phyloP scores from a whole-genome alignment of 441 rosid genomes.

The Euphorbia schlechtendalii region DNA sequence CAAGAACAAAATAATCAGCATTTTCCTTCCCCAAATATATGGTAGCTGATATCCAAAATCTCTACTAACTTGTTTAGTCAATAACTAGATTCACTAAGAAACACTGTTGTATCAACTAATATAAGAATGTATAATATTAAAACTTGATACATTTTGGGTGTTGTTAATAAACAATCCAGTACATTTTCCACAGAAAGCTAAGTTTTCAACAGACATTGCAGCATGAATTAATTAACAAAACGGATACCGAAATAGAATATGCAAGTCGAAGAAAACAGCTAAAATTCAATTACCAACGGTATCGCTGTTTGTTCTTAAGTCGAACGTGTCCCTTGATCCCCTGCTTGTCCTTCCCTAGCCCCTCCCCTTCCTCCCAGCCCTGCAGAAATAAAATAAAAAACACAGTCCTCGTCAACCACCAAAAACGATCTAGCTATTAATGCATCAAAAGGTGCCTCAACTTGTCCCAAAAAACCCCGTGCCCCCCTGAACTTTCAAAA shows the following conservation, averaged over 20 bases:
- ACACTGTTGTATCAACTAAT: background rate
- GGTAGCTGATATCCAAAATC: background rate
- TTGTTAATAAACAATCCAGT: too few relatives aligned
- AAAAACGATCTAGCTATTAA: too few relatives aligned
- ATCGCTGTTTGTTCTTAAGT: conserved; percentile 89
- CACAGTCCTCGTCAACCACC: background rate
- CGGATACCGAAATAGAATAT: background rate
- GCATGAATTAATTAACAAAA: background rate
- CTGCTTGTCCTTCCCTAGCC: conserved; percentile 96
- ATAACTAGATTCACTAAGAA: background rate
- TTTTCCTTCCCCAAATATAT: background rate
- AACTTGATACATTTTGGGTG: background rate
- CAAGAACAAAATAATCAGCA: too few relatives aligned
- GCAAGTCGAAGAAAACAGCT: conserved; percentile 3
- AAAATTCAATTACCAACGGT: conserved; percentile 40
- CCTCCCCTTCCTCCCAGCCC: conserved; percentile 99
- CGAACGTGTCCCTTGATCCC: conserved; percentile 85
- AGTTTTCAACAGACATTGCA: background rate
- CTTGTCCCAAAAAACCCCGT: too few relatives aligned
- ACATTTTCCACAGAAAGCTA: too few relatives aligned
- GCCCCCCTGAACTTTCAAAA: too few relatives aligned
- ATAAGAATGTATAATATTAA: too few relatives aligned
- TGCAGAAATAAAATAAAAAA: conserved; percentile 19
- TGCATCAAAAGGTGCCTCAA: too few relatives aligned
- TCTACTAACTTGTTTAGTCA: background rate